Percentiles rank a stretch among this genome's conserved stretches.
Conservation (phyloP, 73 alveolate species). For the Loxodes magnus region DNA sequence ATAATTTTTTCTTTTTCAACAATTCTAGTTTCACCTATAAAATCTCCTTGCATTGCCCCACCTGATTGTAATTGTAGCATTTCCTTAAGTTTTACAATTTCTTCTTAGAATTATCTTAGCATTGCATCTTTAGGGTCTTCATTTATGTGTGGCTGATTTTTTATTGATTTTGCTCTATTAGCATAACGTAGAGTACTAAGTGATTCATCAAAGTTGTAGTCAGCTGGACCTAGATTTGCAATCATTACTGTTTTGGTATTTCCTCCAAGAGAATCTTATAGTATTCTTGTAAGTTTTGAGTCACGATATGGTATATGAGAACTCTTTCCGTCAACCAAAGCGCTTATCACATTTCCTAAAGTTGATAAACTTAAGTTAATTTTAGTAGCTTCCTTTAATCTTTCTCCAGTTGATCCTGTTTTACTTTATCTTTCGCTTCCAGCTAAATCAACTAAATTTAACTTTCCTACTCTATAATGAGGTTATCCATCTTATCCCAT, state of each 20-base stretch:
- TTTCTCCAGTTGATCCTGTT: slow-evolving; percentile 84
- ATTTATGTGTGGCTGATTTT: slow-evolving; percentile 89
- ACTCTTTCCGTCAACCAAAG: slow-evolving; percentile 79
- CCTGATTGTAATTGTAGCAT: slow-evolving; percentile 20
- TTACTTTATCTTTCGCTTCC: slow-evolving; percentile 91
- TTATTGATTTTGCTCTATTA: slow-evolving; percentile 88
- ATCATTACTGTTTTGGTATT: slow-evolving; percentile 97
- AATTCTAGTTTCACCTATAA: slow-evolving; percentile 57
- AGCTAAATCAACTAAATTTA: slow-evolving; percentile 95
- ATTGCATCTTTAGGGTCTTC: slow-evolving; percentile 99
- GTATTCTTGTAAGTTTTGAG: slow-evolving; percentile 86
- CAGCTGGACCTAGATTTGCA: slow-evolving; percentile 93
- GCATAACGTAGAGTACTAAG: slow-evolving; percentile 94
- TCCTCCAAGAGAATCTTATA: slow-evolving; percentile 98
- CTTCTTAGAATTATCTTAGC: slow-evolving; percentile 87
- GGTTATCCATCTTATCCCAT: slow-evolving; percentile 56
- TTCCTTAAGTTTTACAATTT: slow-evolving; percentile 64
- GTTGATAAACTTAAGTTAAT: slow-evolving; percentile 87
- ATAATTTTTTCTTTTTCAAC: slow-evolving; percentile 52
- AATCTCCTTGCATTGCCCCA: slow-evolving; percentile 42
- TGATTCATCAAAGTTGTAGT: slow-evolving; percentile 92
- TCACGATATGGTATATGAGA: slow-evolving; percentile 95
- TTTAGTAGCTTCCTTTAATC: slow-evolving; percentile 92
- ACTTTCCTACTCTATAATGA: slow-evolving; percentile 55
- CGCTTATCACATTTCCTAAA: slow-evolving; percentile 86